phyloP scores from a whole-genome alignment of 441 rosid species.

The Populus hybrid region DNA sequence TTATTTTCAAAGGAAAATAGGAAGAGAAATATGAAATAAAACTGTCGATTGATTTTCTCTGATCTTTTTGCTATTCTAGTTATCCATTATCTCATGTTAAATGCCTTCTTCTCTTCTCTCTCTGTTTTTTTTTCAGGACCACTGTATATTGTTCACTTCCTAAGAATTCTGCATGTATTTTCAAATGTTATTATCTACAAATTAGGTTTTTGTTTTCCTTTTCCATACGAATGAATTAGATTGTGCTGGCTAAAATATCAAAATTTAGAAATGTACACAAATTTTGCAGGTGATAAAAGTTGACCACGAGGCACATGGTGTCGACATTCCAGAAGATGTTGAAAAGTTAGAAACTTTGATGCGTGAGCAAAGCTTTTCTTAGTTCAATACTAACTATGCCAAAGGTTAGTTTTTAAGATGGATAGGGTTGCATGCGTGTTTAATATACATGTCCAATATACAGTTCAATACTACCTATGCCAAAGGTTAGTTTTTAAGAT shows the following conservation, averaged over 20 bases:
- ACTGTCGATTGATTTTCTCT: background rate
- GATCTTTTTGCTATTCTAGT: background rate
- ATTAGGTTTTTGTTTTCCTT: background rate
- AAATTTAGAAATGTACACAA: background rate
- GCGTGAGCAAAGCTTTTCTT: conserved; percentile 51
- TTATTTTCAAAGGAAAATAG: background rate
- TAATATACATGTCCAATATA: background rate
- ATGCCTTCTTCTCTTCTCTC: background rate
- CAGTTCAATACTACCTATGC: too few relatives aligned
- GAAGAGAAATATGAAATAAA: background rate
- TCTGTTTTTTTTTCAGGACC: background rate
- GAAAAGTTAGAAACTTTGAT: conserved; percentile 71
- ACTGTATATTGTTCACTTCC: background rate
- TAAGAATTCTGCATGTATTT: background rate
- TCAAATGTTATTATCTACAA: background rate
- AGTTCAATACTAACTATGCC: background rate
- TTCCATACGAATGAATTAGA: background rate
- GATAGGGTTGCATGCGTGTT: background rate
- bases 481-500: background rate
- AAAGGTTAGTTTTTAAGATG: background rate
- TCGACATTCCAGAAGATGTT: conserved; percentile 75
- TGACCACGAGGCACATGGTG: conserved; percentile 88
- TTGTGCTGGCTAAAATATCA: background rate
- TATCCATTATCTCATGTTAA: background rate
- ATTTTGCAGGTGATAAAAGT: conserved; percentile 74